Conservation (phyloP, 2,329 filamentous ascomycete species). For the Calonectria fujianensis region DNA sequence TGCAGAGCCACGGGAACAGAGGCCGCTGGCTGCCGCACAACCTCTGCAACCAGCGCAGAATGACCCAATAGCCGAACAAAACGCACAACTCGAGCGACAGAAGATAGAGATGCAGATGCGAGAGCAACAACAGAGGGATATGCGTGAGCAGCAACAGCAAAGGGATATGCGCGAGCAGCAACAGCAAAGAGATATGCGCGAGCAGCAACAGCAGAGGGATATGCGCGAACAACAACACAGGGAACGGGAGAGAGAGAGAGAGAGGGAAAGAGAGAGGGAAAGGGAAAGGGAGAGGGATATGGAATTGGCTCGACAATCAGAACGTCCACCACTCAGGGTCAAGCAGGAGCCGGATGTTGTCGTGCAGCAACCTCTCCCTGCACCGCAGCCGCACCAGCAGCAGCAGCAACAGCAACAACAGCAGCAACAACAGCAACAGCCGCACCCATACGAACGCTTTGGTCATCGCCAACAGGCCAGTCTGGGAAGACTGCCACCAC, state of each 20-base stretch:
- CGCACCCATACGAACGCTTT: conserved; percentile 68
- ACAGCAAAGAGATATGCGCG: conserved; percentile 49
- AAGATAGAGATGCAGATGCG: conserved; percentile 58
- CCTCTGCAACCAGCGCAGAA: conserved; percentile 58
- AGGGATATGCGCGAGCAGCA: conserved; percentile 53
- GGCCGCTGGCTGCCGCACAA: conserved; percentile 60
- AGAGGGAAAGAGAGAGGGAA: background rate
- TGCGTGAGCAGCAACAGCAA: conserved; percentile 54
- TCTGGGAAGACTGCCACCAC: conserved; percentile 60
- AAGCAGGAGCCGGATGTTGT: conserved; percentile 71
- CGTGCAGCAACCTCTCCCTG: background rate
- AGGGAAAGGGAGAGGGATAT: conserved; percentile 53
- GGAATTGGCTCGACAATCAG: conserved; percentile 55
- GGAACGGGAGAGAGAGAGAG: conserved; percentile 50
- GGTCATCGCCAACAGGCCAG: conserved; percentile 63
- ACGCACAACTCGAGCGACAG: conserved; percentile 57
- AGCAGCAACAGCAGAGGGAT: conserved; percentile 51
- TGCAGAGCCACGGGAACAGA: conserved; percentile 60
- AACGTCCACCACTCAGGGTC: conserved; percentile 60
- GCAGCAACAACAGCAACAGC: conserved; percentile 46
- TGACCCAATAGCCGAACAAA: conserved; percentile 59
- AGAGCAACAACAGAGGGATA: conserved; percentile 52
- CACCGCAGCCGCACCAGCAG: background rate
- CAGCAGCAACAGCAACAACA: background rate
- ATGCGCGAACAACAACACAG: conserved; percentile 51